These are phyloP conservation scores for Tephrocybe sp. DNA, from an alignment of 768 basidiomycete species.

Conservation along the genomic window DNA sequence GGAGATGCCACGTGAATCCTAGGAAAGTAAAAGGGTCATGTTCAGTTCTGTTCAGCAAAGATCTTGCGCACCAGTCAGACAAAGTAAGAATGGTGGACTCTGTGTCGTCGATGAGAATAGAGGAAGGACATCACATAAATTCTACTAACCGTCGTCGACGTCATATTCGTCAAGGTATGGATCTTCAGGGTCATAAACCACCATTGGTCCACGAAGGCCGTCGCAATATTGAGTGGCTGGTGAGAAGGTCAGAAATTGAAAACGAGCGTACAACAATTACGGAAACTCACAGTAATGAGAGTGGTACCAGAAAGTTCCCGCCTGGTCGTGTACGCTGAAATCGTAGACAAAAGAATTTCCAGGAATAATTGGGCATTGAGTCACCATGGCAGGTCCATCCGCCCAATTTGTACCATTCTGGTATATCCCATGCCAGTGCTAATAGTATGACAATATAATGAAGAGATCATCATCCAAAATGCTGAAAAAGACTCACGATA, in stretches of 20 bases:
- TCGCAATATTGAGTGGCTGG: slow-evolving; percentile 21
- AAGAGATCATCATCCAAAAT: neutral
- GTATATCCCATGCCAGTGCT: slow-evolving; percentile 9
- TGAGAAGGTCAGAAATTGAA: slow-evolving; percentile 34
- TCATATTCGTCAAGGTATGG: slow-evolving; percentile 31
- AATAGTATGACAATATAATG: neutral
- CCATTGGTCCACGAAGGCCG: slow-evolving; percentile 2
- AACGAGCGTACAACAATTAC: neutral
- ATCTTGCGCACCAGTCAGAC: neutral
- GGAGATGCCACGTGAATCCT: slow-evolving; percentile 6
- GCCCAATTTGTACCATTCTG: slow-evolving; percentile 4
- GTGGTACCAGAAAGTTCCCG: slow-evolving; percentile 25
- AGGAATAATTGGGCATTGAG: slow-evolving; percentile 6
- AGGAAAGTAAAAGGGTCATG: neutral
- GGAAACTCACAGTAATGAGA: slow-evolving; percentile 23
- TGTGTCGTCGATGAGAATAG: neutral
- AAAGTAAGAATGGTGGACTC: slow-evolving; percentile 2
- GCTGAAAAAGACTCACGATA: neutral
- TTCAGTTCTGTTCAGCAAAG: neutral
- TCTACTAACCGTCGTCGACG: slow-evolving; percentile 7
- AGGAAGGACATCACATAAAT: neutral
- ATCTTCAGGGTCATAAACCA: slow-evolving; percentile 27
- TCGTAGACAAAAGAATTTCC: slow-evolving; percentile 32
- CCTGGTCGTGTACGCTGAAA: slow-evolving; percentile 20
- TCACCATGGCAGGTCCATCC: slow-evolving; percentile 6